Percentiles rank a stretch among this genome's conserved stretches.
phyloP scores from a whole-genome alignment of 2,329 filamentous ascomycete species.

The Amylocarpus encephaloides region DNA sequence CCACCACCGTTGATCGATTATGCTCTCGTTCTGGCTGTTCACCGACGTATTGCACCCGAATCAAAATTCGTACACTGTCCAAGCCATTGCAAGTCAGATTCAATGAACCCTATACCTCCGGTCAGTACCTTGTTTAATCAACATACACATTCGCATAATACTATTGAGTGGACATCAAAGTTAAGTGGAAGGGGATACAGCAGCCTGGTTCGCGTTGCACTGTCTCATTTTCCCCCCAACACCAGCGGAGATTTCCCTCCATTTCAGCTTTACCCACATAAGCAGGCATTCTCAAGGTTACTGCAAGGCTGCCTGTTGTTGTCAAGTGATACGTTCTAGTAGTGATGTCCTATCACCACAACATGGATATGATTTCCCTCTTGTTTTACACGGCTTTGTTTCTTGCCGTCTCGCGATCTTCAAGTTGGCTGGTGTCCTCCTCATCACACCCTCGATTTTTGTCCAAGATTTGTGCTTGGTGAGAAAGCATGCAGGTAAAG shows the following conservation, averaged over 20 bases:
- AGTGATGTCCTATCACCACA: not conserved
- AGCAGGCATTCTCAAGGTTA: too few species aligned
- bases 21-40: slow-evolving; percentile 13
- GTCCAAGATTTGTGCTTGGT: too few species aligned
- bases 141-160: not conserved
- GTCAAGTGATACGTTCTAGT: slow-evolving; percentile 3
- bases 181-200: not conserved
- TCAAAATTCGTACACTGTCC: not conserved
- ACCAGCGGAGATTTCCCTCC: not conserved
- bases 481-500: not conserved
- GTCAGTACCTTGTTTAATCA: not conserved
- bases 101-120: too few species aligned
- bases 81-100: not conserved
- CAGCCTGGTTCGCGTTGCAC: not conserved
- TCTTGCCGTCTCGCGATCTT: not conserved
- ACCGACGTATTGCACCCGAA: slow-evolving; percentile 12
- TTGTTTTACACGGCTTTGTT: not conserved
- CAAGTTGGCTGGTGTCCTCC: not conserved
- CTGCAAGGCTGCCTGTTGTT: slow-evolving; percentile 4
- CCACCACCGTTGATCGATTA: slow-evolving; percentile 11
- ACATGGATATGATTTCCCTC: not conserved
- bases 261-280: not conserved
- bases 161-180: not conserved
- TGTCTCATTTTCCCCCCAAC: not conserved
- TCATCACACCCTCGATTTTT: not conserved